phyloP scores from a whole-genome alignment of 768 basidiomycete species.

The Dentipellis fragilis region DNA sequence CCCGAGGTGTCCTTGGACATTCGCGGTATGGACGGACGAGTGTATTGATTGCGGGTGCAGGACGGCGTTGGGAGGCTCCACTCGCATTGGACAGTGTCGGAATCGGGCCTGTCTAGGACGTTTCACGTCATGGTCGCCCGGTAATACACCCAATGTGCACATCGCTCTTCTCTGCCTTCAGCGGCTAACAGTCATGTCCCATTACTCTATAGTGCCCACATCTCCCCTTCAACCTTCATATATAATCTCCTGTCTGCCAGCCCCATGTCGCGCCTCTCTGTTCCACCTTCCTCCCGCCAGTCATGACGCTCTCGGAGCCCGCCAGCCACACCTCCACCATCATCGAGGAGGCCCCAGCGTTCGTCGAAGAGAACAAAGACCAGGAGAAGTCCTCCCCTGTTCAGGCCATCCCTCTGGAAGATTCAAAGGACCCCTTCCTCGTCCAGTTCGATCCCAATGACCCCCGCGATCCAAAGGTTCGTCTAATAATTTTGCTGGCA shows the following conservation, averaged over 20 bases:
- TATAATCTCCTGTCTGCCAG: too few species aligned
- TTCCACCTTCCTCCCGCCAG: conserved; percentile 3
- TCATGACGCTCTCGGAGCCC: background rate
- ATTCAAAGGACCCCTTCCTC: conserved; percentile 7
- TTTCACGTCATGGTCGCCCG: background rate
- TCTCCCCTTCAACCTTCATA: too few species aligned
- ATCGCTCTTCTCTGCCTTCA: background rate
- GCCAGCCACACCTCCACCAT: conserved; percentile 6
- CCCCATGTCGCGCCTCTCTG: background rate
- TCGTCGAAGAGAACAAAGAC: background rate
- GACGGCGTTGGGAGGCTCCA: too few species aligned
- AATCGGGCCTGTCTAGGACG: too few species aligned
- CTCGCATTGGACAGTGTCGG: too few species aligned
- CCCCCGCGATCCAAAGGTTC: conserved; percentile 5
- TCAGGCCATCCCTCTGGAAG: background rate
- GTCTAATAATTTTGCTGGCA: conserved; percentile 1
- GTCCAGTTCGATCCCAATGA: conserved; percentile 9
- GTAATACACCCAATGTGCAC: background rate
- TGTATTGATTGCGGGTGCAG: too few species aligned
- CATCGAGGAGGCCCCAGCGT: background rate
- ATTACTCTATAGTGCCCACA: background rate
- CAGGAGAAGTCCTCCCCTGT: background rate
- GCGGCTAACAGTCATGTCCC: background rate
- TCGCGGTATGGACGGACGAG: too few species aligned
- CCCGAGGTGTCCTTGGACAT: too few species aligned